Evolutionary conservation across 2,329 filamentous ascomycete species (phyloP).

Genomic region (Ceratocystis alfenasii): DNA sequence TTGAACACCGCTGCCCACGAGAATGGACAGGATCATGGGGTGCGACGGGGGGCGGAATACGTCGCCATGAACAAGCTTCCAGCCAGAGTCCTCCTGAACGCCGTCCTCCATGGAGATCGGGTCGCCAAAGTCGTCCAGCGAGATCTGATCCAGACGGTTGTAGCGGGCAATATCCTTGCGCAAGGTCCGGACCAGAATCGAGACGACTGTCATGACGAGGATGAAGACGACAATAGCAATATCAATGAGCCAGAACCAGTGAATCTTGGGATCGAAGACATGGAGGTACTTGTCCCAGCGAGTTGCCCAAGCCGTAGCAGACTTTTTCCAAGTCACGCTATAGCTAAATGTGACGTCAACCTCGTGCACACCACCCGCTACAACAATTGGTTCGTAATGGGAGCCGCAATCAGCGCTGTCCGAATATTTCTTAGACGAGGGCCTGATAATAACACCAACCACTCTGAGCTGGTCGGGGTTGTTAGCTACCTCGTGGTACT

Average conservation of each 20-base stretch:
- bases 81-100: slow-evolving; percentile 93
- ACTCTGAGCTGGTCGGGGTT: slow-evolving; percentile 64
- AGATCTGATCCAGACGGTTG: slow-evolving; percentile 85
- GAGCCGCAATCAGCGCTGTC: slow-evolving; percentile 52
- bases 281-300: slow-evolving; percentile 98
- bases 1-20: slow-evolving; percentile 88
- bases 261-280: slow-evolving; percentile 93
- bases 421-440: slow-evolving; percentile 55
- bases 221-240: slow-evolving; percentile 91
- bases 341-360: slow-evolving; percentile 72
- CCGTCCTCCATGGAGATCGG: slow-evolving; percentile 72
- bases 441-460: slow-evolving; percentile 82
- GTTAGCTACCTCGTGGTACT: slow-evolving; percentile 68
- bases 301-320: slow-evolving; percentile 81
- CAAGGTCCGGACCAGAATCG: slow-evolving; percentile 77
- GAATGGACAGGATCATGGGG: slow-evolving; percentile 70
- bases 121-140: slow-evolving; percentile 75
- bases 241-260: slow-evolving; percentile 97
- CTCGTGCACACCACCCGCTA: slow-evolving; percentile 47
- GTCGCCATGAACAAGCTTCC: slow-evolving; percentile 96
- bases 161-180: slow-evolving; percentile 94
- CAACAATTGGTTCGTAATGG: slow-evolving; percentile 44
- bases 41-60: slow-evolving; percentile 83
- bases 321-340: slow-evolving; percentile 78
- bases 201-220: slow-evolving; percentile 78